A percentile compares a stretch with the other conserved stretches of the same genome.
phyloP scores from a whole-genome alignment of 2,329 filamentous ascomycete genomes.

The Tolypocladium ovalisporum region DNA sequence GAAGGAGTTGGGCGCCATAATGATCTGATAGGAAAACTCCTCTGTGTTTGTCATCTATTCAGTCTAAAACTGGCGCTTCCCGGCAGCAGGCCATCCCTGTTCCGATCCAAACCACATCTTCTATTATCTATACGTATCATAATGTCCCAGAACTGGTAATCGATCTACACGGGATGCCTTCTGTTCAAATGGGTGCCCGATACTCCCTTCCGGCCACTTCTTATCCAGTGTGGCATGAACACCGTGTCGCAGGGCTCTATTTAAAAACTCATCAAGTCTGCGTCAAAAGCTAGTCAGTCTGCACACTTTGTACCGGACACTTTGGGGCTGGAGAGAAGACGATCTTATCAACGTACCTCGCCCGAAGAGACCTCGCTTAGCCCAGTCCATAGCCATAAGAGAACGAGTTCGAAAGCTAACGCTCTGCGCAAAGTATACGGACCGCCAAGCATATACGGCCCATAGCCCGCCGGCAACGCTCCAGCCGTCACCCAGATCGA shows the following conservation, averaged over 20 bases:
- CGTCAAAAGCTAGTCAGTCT: background rate
- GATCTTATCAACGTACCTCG: conserved; percentile 56
- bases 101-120: background rate
- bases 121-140: background rate
- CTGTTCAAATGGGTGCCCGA: background rate
- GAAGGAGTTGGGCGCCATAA: background rate
- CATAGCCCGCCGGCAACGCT: conserved; percentile 73
- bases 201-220: background rate
- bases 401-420: conserved; percentile 85
- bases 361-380: conserved; percentile 90
- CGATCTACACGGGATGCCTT: background rate
- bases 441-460: conserved; percentile 93
- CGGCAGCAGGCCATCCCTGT: background rate
- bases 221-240: background rate
- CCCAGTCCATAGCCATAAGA: conserved; percentile 95
- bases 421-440: conserved; percentile 94
- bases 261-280: conserved; percentile 44
- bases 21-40: background rate
- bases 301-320: background rate
- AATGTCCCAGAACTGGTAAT: background rate
- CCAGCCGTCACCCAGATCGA: conserved; percentile 72
- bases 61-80: background rate
- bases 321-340: background rate
- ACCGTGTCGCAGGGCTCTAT: background rate
- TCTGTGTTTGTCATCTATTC: background rate